Evolutionary conservation across 257 asterid genomes (phyloP).

Genomic region (Solanum sejunctum): DNA sequence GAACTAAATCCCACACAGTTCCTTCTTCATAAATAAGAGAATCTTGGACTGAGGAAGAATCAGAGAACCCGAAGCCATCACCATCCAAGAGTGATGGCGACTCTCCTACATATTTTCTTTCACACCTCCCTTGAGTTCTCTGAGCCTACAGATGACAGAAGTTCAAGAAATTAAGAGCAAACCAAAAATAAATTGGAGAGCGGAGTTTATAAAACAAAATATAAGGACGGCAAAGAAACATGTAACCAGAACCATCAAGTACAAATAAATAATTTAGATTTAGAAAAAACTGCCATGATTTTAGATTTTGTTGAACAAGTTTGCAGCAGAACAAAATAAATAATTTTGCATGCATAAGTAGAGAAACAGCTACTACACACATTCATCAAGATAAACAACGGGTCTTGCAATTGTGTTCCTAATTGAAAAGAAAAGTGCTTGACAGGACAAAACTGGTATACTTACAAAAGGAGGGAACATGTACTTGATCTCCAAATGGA

Average conservation of each 20-base stretch:
- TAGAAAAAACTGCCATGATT: background rate
- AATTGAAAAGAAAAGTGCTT: background rate
- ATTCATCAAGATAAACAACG: background rate
- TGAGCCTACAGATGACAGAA: constrained; percentile 2
- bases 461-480: constrained; percentile 61
- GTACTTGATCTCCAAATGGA: constrained; percentile 38
- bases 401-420: background rate
- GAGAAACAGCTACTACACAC: background rate
- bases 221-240: background rate
- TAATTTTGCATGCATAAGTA: background rate
- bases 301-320: no score
- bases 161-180: background rate
- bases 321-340: no score
- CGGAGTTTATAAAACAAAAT: background rate
- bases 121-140: constrained; percentile 4
- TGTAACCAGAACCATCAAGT: background rate
- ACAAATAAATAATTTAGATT: background rate
- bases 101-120: background rate
- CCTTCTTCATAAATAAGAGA: constrained; percentile 4
- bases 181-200: background rate
- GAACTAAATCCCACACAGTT: constrained; percentile 48
- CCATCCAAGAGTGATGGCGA: background rate
- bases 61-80: constrained; percentile 6
- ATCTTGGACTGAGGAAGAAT: background rate
- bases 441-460: background rate